These are phyloP conservation scores for Lipomyces sp. DNA, from an alignment of 805 yeast species.

Conservation along the genomic window DNA sequence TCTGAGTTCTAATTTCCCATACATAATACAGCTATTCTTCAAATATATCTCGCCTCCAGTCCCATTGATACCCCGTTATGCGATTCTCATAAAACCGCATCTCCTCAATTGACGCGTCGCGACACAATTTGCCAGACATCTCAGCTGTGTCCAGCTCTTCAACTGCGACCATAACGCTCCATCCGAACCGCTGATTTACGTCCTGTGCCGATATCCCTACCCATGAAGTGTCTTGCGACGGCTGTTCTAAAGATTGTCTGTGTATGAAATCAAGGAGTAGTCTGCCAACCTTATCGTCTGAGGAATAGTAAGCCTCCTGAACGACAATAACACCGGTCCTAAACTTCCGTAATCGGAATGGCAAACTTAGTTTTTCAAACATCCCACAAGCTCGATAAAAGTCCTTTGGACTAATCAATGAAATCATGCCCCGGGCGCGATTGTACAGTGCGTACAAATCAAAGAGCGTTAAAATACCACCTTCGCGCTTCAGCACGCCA, in stretches of 20 bases:
- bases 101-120: constrained; percentile 69
- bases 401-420: constrained; percentile 67
- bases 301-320: constrained; percentile 40
- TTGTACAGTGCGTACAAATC: constrained; percentile 66
- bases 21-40: background rate
- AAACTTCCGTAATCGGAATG: constrained; percentile 47
- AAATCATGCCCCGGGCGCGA: constrained; percentile 59
- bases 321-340: constrained; percentile 44
- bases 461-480: constrained; percentile 58
- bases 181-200: constrained; percentile 34
- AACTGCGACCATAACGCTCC: constrained; percentile 63
- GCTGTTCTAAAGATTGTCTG: background rate
- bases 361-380: constrained; percentile 57
- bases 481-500: constrained; percentile 48
- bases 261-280: constrained; percentile 15
- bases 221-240: background rate
- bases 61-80: constrained; percentile 4
- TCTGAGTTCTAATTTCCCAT: too few relatives aligned
- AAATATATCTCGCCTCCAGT: constrained; percentile 1
- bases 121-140: constrained; percentile 53
- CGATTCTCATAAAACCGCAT: constrained; percentile 56
- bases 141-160: constrained; percentile 64
- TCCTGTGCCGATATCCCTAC: constrained; percentile 36
- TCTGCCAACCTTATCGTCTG: constrained; percentile 38
- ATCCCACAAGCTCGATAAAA: constrained; percentile 57